Conservation (phyloP, 805 yeast species). For the Candida yuanshanica region DNA sequence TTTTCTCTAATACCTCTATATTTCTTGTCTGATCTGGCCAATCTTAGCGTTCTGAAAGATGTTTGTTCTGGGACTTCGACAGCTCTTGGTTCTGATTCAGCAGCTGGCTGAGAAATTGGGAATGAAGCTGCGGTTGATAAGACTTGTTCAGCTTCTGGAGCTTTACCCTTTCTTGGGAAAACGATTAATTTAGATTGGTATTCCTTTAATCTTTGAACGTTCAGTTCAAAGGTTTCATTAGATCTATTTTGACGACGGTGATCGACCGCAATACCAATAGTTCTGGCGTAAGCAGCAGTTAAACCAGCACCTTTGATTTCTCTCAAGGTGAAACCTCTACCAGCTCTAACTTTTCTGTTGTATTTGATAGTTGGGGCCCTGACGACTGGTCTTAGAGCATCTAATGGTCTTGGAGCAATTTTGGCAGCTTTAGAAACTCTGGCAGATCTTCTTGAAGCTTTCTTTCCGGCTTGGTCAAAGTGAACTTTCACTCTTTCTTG, state of each 20-base stretch:
- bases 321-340: slow-evolving; percentile 98
- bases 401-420: slow-evolving; percentile 97
- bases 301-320: slow-evolving; percentile 98
- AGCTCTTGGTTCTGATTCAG: slow-evolving; percentile 81
- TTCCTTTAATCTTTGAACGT: slow-evolving; percentile 94
- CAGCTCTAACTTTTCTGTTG: slow-evolving; percentile 99
- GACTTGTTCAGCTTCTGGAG: slow-evolving; percentile 76
- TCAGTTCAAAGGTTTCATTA: slow-evolving; percentile 88
- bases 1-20: slow-evolving; percentile 92
- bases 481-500: slow-evolving; percentile 99
- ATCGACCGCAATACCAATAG: slow-evolving; percentile 98
- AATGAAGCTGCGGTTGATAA: slow-evolving; percentile 68
- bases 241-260: slow-evolving; percentile 99
- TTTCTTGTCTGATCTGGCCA: slow-evolving; percentile 88
- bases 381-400: slow-evolving; percentile 93
- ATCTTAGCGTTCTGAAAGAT: slow-evolving; percentile 43
- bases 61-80: slow-evolving; percentile 58
- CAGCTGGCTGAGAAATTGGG: slow-evolving; percentile 82
- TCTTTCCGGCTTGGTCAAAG: slow-evolving; percentile 99
- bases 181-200: slow-evolving; percentile 93
- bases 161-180: slow-evolving; percentile 88
- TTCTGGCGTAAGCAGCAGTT: slow-evolving; percentile 92
- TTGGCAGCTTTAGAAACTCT: slow-evolving; percentile 92
- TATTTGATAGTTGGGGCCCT: slow-evolving; percentile 98
- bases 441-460: slow-evolving; percentile 92